Conservation (phyloP, 2,329 filamentous ascomycete genomes). For the Calonectria hawksworthii region DNA sequence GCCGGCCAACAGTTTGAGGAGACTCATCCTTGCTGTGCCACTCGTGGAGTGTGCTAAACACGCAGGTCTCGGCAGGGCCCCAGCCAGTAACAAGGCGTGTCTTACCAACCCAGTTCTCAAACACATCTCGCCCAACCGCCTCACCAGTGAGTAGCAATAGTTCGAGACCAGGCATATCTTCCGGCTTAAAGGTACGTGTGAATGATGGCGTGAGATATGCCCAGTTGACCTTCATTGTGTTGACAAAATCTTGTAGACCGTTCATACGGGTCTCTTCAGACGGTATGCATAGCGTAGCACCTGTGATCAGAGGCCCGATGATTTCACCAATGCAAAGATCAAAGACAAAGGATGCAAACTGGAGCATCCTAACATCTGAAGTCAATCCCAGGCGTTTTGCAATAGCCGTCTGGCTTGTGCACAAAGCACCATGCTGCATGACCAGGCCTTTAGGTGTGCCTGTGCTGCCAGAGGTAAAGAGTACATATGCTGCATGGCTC, state of each 20-base stretch:
- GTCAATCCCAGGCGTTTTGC: too few species aligned
- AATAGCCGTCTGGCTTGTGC: constrained; percentile 22
- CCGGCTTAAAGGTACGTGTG: constrained; percentile 25
- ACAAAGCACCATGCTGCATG: constrained; percentile 36
- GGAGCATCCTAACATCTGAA: too few species aligned
- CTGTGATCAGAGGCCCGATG: constrained; percentile 16
- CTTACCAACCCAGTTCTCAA: too few species aligned
- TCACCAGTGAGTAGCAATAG: too few species aligned
- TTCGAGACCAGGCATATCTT: too few species aligned
- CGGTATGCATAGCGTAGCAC: constrained; percentile 43
- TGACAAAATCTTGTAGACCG: constrained; percentile 32
- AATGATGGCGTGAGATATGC: constrained; percentile 43
- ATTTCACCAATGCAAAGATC: constrained; percentile 41
- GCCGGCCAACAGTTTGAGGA: constrained; percentile 28
- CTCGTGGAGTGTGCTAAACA: too few species aligned
- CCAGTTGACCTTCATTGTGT: constrained; percentile 27
- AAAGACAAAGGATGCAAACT: too few species aligned
- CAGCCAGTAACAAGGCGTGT: too few species aligned
- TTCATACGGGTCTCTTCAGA: too few species aligned
- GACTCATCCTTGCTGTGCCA: too few species aligned
- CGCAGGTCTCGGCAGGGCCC: too few species aligned
- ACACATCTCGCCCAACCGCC: too few species aligned
- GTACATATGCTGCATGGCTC: constrained; percentile 27
- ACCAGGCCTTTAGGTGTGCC: constrained; percentile 42
- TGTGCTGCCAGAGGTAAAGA: constrained; percentile 43